Conservation (phyloP, 257 asterid genomes). For the Nicotiana otophora region DNA sequence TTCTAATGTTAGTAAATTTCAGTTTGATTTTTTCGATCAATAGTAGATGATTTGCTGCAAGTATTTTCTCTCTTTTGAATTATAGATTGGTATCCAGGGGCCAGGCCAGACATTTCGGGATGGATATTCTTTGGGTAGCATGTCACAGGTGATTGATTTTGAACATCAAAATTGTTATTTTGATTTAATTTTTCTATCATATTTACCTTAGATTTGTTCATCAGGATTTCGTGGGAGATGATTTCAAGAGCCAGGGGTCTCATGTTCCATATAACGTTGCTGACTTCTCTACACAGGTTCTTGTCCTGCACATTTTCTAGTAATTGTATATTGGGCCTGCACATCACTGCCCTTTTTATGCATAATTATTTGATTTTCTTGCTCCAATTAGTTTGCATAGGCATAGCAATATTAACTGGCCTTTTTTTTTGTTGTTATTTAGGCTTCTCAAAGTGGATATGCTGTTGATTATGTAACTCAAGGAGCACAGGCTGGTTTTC, state of each 20-base stretch:
- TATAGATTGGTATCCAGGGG: slow-evolving; percentile 52
- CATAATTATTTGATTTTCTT: neutral
- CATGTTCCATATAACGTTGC: slow-evolving; percentile 86
- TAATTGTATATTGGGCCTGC: neutral
- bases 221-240: slow-evolving; percentile 95
- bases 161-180: neutral
- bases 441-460: slow-evolving; percentile 96
- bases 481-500: slow-evolving; percentile 86
- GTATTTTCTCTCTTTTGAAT: neutral
- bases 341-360: neutral
- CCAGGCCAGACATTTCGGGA: slow-evolving; percentile 74
- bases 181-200: neutral
- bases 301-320: neutral
- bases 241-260: slow-evolving; percentile 98
- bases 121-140: slow-evolving; percentile 86
- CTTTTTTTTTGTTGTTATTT: slow-evolving; percentile 8
- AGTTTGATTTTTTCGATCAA: neutral
- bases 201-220: slow-evolving; percentile 14
- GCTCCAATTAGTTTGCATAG: neutral
- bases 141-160: slow-evolving; percentile 73
- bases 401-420: neutral
- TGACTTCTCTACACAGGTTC: slow-evolving; percentile 90
- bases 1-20: slow-evolving; percentile 61
- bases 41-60: neutral
- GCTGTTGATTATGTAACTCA: slow-evolving; percentile 75